These are phyloP conservation scores for Lanmaoa pseudosensibilis DNA, from an alignment of 768 basidiomycete species.

Conservation along the genomic window DNA sequence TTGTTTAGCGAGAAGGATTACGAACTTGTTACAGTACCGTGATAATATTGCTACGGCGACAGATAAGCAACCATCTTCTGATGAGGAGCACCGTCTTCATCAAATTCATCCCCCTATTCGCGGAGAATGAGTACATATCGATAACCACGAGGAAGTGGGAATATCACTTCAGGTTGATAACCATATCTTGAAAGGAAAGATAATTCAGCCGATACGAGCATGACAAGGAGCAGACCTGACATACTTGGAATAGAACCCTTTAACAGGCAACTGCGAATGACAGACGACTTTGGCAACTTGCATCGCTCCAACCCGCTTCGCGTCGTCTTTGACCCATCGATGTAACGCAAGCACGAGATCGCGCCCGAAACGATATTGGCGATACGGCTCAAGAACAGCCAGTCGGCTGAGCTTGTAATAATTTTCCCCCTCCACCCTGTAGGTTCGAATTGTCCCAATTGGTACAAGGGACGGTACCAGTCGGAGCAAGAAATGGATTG, in stretches of 20 bases:
- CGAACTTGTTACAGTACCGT: conserved; percentile 24
- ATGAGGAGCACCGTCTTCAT: conserved; percentile 84
- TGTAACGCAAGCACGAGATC: conserved; percentile 65
- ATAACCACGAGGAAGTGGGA: conserved; percentile 14
- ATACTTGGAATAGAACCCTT: conserved; percentile 76
- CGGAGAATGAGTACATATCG: conserved; percentile 25
- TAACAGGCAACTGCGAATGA: conserved; percentile 72
- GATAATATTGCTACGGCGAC: conserved; percentile 38
- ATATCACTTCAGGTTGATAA: conserved; percentile 62
- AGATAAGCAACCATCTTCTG: conserved; percentile 74
- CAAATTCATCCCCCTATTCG: conserved; percentile 66
- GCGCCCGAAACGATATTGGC: conserved; percentile 62
- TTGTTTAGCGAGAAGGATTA: conserved; percentile 19
- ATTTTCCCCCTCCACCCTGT: conserved; percentile 35
- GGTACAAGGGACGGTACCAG: conserved; percentile 59
- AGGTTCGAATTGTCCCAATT: conserved; percentile 68
- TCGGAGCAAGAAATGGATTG: conserved; percentile 73
- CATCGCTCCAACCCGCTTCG: conserved; percentile 19
- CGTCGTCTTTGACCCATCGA: conserved; percentile 52
- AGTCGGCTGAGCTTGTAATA: conserved; percentile 77
- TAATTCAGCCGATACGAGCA: conserved; percentile 14
- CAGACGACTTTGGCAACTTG: conserved; percentile 46
- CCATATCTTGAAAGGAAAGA: conserved; percentile 53
- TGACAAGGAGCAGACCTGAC: conserved; percentile 13
- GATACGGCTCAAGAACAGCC: conserved; percentile 65